phyloP scores from a whole-genome alignment of 805 yeast species.

The Yarrowia sp. region DNA sequence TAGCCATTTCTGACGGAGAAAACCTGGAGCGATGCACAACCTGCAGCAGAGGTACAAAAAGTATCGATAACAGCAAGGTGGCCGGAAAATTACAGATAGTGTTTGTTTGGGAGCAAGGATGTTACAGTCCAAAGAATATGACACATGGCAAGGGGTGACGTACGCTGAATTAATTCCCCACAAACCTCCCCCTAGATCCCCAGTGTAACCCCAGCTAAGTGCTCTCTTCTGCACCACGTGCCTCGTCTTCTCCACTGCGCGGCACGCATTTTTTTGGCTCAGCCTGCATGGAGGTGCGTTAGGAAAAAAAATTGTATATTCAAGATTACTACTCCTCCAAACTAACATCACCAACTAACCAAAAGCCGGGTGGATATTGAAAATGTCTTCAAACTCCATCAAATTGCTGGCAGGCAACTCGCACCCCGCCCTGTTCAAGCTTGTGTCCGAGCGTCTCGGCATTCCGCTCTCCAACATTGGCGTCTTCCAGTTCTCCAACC shows the following conservation, averaged over 20 bases:
- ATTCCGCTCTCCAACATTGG: slow-evolving; percentile 69
- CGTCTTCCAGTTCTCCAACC: slow-evolving; percentile 81
- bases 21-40: background rate
- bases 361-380: background rate
- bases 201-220: background rate
- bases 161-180: background rate
- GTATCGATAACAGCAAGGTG: background rate
- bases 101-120: background rate
- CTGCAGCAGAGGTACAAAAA: background rate
- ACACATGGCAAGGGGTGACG: no score
- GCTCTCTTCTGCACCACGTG: background rate
- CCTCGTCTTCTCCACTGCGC: slow-evolving; percentile 15
- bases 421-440: slow-evolving; percentile 78
- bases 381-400: slow-evolving; percentile 46
- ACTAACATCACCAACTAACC: background rate
- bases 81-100: background rate
- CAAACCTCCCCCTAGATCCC: background rate
- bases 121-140: no score
- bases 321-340: background rate
- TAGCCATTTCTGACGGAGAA: background rate
- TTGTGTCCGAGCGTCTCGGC: slow-evolving; percentile 65
- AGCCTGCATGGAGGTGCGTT: slow-evolving; percentile 1
- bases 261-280: slow-evolving; percentile 17
- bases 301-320: background rate
- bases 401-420: slow-evolving; percentile 70